Evolutionary conservation across 192 early-diverging fungal genomes (phyloP).

Genomic region (Gamsiella multidivaricata): DNA sequence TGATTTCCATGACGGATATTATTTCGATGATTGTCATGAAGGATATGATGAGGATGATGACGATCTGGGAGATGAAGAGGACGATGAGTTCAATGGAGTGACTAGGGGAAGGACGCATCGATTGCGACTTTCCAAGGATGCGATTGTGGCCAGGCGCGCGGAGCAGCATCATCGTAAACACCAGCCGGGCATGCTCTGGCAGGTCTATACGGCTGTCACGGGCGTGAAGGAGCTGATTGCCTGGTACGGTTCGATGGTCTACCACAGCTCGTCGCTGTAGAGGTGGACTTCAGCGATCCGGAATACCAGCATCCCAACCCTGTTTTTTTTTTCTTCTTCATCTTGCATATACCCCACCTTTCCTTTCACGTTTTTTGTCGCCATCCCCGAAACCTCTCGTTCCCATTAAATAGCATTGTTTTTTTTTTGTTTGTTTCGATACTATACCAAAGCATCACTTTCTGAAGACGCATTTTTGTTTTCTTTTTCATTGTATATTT

Average conservation of each 20-base stretch:
- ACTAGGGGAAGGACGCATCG: background rate
- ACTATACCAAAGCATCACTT: background rate
- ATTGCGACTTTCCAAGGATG: conserved; percentile 30
- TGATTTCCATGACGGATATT: conserved; percentile 22
- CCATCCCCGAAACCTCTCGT: background rate
- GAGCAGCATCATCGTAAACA: background rate
- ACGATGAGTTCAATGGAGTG: conserved; percentile 28
- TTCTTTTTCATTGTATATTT: background rate
- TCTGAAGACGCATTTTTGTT: background rate
- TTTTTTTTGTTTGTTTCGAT: background rate
- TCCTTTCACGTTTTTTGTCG: background rate
- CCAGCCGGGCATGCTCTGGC: conserved; percentile 28
- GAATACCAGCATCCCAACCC: background rate
- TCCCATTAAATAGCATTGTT: background rate
- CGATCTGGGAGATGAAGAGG: conserved; percentile 14
- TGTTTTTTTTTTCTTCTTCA: background rate
- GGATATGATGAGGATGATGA: too few species aligned
- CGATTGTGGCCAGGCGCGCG: conserved; percentile 4
- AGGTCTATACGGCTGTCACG: conserved; percentile 50
- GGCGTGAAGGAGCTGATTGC: conserved; percentile 50
- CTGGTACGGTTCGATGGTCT: conserved; percentile 52
- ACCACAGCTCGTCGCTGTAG: conserved; percentile 50
- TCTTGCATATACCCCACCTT: conserved; percentile 11
- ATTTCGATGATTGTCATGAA: conserved; percentile 27
- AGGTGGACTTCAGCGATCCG: background rate